These are phyloP conservation scores for Scheffersomyces lignosus DNA, from an alignment of 805 yeast genomes.

Conservation along the genomic window DNA sequence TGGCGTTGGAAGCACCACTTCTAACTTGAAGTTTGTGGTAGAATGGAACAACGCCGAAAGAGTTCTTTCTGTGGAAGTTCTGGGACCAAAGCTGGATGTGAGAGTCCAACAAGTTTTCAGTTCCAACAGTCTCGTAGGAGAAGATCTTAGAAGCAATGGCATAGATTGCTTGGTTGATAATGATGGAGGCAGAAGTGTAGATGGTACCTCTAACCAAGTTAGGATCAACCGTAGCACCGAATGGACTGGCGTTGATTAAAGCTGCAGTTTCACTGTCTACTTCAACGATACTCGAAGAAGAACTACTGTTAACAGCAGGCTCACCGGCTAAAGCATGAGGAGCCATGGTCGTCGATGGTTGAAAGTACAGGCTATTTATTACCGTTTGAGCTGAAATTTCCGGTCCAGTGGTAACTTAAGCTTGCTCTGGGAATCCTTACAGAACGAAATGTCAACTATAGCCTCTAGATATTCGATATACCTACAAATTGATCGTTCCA, in stretches of 20 bases:
- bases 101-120: constrained; percentile 59
- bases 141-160: constrained; percentile 55
- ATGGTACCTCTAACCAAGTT: constrained; percentile 45
- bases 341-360: neutral
- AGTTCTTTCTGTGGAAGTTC: constrained; percentile 48
- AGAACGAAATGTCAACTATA: too few relatives aligned
- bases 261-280: neutral
- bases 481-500: too few relatives aligned
- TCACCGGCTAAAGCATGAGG: constrained; percentile 1
- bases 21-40: constrained; percentile 68
- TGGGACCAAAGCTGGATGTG: constrained; percentile 61
- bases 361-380: too few relatives aligned
- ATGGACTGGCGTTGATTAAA: constrained; percentile 40
- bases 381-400: too few relatives aligned
- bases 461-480: too few relatives aligned
- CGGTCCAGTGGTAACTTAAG: too few relatives aligned
- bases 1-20: constrained; percentile 78
- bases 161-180: constrained; percentile 57
- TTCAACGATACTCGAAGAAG: neutral
- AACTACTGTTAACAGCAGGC: neutral
- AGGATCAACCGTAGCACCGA: constrained; percentile 63
- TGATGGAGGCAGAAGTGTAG: constrained; percentile 55
- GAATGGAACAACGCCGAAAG: constrained; percentile 58
- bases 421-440: too few relatives aligned
- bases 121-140: constrained; percentile 68